Percentiles rank a stretch among this genome's conserved stretches.
Conservation (phyloP, 768 basidiomycete species). For the Boletus sp. region DNA sequence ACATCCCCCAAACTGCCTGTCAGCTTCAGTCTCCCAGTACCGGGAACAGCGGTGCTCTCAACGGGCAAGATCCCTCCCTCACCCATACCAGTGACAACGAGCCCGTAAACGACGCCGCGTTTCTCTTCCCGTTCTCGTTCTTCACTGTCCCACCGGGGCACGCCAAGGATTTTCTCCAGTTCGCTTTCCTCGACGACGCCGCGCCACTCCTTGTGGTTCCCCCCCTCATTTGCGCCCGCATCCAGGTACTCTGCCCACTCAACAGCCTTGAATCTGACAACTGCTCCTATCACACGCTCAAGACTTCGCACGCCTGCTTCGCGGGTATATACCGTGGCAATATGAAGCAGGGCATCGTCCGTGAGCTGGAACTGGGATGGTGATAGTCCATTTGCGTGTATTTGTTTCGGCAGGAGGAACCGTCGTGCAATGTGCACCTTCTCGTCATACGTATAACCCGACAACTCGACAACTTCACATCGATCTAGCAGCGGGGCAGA, state of each 20-base stretch:
- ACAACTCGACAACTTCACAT: constrained; percentile 83
- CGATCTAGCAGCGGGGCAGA: constrained; percentile 85
- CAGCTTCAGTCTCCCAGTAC: constrained; percentile 66
- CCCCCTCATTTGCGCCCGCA: constrained; percentile 16
- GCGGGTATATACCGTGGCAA: constrained; percentile 80
- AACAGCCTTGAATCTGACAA: constrained; percentile 92
- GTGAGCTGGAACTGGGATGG: constrained; percentile 60
- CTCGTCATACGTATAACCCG: constrained; percentile 87
- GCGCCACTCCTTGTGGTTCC: constrained; percentile 46
- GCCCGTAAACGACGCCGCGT: constrained; percentile 78
- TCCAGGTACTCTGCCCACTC: constrained; percentile 74
- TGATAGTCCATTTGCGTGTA: constrained; percentile 72
- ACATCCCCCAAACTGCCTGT: constrained; percentile 89
- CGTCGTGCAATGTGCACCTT: constrained; percentile 86
- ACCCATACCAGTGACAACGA: constrained; percentile 86
- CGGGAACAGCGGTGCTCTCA: constrained; percentile 79
- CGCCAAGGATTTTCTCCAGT: constrained; percentile 81
- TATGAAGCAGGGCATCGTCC: constrained; percentile 65
- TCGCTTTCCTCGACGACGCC: constrained; percentile 63
- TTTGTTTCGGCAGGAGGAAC: constrained; percentile 88
- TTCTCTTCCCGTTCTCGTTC: constrained; percentile 73
- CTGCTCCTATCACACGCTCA: constrained; percentile 81
- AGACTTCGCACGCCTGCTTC: constrained; percentile 93
- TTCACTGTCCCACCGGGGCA: constrained; percentile 76
- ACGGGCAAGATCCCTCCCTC: constrained; percentile 85